Evolutionary conservation across 345 rosid species (phyloP).

Genomic region (Salix koriyanagi): DNA sequence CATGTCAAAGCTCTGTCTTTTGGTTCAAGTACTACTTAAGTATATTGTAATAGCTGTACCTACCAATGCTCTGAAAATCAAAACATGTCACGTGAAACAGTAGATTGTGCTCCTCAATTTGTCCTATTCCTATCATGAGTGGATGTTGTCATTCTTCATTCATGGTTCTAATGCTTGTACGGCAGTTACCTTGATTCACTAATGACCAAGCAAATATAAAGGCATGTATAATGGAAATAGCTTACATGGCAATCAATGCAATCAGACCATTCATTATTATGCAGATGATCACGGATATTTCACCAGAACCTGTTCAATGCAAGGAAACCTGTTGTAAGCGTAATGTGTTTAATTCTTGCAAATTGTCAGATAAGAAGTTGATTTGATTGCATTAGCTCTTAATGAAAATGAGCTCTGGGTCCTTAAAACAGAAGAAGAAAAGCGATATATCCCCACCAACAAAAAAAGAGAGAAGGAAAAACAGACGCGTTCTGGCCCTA

Average conservation of each 20-base stretch:
- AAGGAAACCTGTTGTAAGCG: background rate
- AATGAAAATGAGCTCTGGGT: background rate
- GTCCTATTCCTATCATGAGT: background rate
- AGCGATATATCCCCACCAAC: no score
- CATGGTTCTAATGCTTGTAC: background rate
- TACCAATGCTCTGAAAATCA: background rate
- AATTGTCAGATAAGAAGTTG: background rate
- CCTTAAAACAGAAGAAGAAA: background rate
- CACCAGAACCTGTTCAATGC: background rate
- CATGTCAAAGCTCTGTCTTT: slow-evolving; percentile 18
- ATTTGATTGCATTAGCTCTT: no score
- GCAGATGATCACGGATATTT: no score
- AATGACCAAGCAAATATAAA: no score
- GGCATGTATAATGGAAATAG: background rate
- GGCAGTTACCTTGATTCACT: background rate
- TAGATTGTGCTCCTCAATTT: background rate
- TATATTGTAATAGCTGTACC: background rate
- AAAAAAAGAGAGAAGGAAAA: background rate
- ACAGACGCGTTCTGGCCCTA: background rate
- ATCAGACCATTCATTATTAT: no score
- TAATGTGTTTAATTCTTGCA: background rate
- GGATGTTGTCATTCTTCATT: background rate
- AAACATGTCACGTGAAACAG: background rate
- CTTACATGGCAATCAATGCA: background rate
- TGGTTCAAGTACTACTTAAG: no score